Evolutionary conservation across 495 filamentous ascomycete genomes (phyloP).

Genomic region (Penicillium robsamsonii): DNA sequence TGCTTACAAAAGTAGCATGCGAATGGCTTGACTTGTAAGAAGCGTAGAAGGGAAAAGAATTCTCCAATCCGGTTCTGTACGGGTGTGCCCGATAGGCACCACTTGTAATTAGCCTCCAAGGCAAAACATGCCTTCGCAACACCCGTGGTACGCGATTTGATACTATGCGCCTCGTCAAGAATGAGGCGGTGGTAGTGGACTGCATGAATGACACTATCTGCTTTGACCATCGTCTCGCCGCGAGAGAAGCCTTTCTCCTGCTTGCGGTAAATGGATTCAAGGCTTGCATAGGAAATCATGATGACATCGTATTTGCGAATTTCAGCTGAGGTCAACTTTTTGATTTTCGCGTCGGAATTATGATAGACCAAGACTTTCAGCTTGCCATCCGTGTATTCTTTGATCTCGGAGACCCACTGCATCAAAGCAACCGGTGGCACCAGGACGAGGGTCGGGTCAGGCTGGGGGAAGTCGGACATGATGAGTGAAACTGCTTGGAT

Average conservation of each 20-base stretch:
- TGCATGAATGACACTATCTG: slow-evolving; percentile 82
- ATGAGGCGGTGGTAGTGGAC: slow-evolving; percentile 88
- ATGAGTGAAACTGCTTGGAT: slow-evolving; percentile 96
- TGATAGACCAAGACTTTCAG: slow-evolving; percentile 88
- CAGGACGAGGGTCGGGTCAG: slow-evolving; percentile 78
- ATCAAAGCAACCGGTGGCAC: slow-evolving; percentile 94
- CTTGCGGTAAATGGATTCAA: slow-evolving; percentile 89
- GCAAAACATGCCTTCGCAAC: slow-evolving; percentile 94
- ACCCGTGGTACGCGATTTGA: slow-evolving; percentile 84
- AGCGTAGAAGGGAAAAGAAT: slow-evolving; percentile 91
- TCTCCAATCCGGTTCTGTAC: slow-evolving; percentile 96
- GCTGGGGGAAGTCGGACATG: slow-evolving; percentile 92
- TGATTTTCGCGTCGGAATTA: slow-evolving; percentile 78
- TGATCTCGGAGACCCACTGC: slow-evolving; percentile 95
- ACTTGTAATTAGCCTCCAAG: slow-evolving; percentile 79
- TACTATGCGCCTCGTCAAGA: slow-evolving; percentile 94
- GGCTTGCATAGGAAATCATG: slow-evolving; percentile 91
- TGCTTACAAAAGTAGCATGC: slow-evolving; percentile 88
- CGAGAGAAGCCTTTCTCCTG: slow-evolving; percentile 88
- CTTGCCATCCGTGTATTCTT: slow-evolving; percentile 83
- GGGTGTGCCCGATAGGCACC: slow-evolving; percentile 93
- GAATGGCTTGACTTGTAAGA: slow-evolving; percentile 83
- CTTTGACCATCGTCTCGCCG: slow-evolving; percentile 69
- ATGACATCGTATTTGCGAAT: slow-evolving; percentile 84
- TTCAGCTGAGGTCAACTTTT: slow-evolving; percentile 67